These are phyloP conservation scores for Daedaleopsis nitida DNA, from an alignment of 768 basidiomycete genomes.

Conservation along the genomic window DNA sequence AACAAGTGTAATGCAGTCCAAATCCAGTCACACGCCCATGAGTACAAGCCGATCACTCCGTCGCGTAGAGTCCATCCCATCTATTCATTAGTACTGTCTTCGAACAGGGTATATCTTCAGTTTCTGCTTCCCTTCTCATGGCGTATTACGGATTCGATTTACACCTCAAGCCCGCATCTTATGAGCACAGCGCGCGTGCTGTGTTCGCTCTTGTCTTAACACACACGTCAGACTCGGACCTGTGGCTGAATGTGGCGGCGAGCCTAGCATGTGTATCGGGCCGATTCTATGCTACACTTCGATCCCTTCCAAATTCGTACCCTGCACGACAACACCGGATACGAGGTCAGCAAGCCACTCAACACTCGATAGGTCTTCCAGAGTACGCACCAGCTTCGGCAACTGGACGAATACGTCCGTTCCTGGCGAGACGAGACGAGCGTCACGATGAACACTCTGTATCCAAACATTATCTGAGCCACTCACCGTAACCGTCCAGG, in stretches of 20 bases:
- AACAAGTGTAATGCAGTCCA: too few species aligned
- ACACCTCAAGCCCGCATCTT: too few species aligned
- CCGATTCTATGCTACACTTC: conserved; percentile 52
- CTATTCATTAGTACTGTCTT: too few species aligned
- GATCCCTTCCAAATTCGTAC: conserved; percentile 84
- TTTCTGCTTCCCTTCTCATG: too few species aligned
- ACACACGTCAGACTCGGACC: too few species aligned
- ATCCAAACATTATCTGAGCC: background rate
- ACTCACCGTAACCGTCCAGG: conserved; percentile 81
- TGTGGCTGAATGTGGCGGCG: background rate
- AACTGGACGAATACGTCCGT: conserved; percentile 82
- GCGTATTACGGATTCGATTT: too few species aligned
- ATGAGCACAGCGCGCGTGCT: too few species aligned
- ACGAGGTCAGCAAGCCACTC: background rate
- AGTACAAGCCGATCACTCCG: too few species aligned
- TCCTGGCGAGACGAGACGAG: conserved; percentile 42
- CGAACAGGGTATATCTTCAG: too few species aligned
- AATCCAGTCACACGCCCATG: too few species aligned
- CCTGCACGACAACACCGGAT: conserved; percentile 42
- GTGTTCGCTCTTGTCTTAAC: too few species aligned
- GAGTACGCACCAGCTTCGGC: conserved; percentile 64
- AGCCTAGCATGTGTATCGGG: conserved; percentile 12
- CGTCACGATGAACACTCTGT: background rate
- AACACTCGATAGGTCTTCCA: background rate
- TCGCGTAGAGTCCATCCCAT: too few species aligned